Base-by-base conservation (phyloP, 2,329 filamentous ascomycete genomes). In the Trichoderma endophyticum region DNA sequence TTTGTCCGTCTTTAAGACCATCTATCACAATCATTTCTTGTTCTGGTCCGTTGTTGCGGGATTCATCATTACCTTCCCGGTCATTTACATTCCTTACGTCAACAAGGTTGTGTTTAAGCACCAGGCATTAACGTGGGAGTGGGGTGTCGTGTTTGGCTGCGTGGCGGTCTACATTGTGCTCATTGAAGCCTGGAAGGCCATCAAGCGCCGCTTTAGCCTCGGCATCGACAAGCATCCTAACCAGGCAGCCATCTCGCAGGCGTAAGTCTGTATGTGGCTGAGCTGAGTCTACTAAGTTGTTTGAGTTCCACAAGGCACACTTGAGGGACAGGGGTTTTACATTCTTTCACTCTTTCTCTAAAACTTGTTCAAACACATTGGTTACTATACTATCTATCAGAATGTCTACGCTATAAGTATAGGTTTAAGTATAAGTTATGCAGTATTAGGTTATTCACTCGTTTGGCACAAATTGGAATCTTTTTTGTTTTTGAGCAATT, bases 21-120 rank as follows among this genome's bases (percentile, higher is more conserved):
- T 93, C 14, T 91, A 88, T 84, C 84, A 87, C 75, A 93, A 93
- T 81, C 84, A 86, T 73, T 92, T 93, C 81, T 81, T 91, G 39
- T 90, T 91, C 76, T 90, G 87, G 82, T 87, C 88, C 3, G 88
- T 91, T 4, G 80, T 87, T n/a, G 85, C 85, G 2, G 90, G 89
- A 2, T 89, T 90, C 74, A 74, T 88, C 7, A 83, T 86, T 73
- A 88, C 87, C 0, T 90, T 91, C 72, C 89, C 89, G 0, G 85
- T 90, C 30, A 83, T 91, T 28, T 93, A 93, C 77, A 87, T 93
- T 48, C 91, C 91, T 0, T 85, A 87, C 28, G 84, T 93, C 75
- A 92, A 92, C 78, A 84, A 83, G 1, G 81, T 83, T 3, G 91
- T 93, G 2, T 93, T 93, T 82, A 91, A 92, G 80, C 91, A 93